Base-by-base conservation (phyloP, 768 basidiomycete genomes). In the Hypholoma sublateritium region DNA sequence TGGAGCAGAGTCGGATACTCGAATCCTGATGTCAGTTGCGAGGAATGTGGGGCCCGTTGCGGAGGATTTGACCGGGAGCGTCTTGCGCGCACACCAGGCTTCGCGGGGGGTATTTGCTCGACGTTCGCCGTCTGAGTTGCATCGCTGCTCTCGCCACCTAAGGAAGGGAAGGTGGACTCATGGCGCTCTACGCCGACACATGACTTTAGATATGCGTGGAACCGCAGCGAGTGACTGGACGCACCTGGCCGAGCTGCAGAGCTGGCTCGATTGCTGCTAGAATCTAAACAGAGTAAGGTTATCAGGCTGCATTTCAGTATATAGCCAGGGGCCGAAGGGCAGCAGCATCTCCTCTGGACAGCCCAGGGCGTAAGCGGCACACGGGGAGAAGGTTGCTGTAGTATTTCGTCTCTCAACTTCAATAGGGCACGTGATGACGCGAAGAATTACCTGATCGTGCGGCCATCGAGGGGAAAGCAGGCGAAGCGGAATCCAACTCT, bases 101-200 rank as follows among this genome's bases (percentile, higher is more conserved):
- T 58, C 45, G 61, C 46, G 24, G 57, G 63, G 68, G 66, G 47
- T 59, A 65, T 68, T 14, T 59, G 62, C 71, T 70, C 67, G 60
- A 59, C 65, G 59, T 44, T 53, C 66, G 65, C 62, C 57, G 59
- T 56, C 45, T 55, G 48, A 59, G 61, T 48, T 42, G 60, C 24
- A 61, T 44, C 44, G 36, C 49, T 59, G 60, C 52, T 48, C 35
- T 60, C 67, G 48, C 55, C 19, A 55, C 49, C 59, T 54, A 50
- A 35, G 42, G 52, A 42, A 59, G 58, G 59, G 44, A 65, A 49
- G 39, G 54, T 57, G 24, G 63, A 17, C 43, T 44, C 43, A 44
- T 44, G n/a, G 12, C 5, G n/a, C 19, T 8, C 19, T 22, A n/a
- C 9, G 16, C n/a, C 5, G 1, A 22, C 19, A 12, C 11, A 44